Percentiles rank a stretch among this genome's conserved stretches.
Conservation (phyloP, 2,329 filamentous ascomycete genomes). For the Tympanopsis confertula region DNA sequence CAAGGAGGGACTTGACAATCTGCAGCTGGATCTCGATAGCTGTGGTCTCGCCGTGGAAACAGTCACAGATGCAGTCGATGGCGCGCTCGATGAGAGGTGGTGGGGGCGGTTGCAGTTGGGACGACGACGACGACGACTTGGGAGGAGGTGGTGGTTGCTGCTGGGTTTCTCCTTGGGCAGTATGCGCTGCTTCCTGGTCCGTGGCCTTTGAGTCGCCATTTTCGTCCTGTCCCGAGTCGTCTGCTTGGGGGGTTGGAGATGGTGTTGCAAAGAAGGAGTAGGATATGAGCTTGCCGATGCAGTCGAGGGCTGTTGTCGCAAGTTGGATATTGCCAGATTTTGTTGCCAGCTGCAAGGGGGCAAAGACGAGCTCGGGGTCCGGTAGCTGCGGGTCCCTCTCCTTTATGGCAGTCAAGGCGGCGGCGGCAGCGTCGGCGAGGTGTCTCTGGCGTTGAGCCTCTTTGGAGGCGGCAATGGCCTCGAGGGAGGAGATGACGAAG, state of each 20-base stretch:
- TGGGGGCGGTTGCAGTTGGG: no score
- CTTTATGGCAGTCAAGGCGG: conserved; percentile 76
- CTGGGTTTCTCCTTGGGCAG: no score
- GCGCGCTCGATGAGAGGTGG: conserved; percentile 87
- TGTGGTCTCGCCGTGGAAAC: conserved; percentile 93
- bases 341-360: conserved; percentile 79
- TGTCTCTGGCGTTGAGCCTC: conserved; percentile 81
- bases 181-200: no score
- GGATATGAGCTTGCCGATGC: conserved; percentile 96
- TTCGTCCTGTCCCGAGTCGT: conserved; percentile 28
- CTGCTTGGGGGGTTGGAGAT: conserved; percentile 28
- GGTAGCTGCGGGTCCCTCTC: conserved; percentile 69
- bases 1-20: conserved; percentile 92
- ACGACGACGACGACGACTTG: no score
- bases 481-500: conserved; percentile 86
- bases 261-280: conserved; percentile 92
- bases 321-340: conserved; percentile 75
- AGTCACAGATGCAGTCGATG: conserved; percentile 98
- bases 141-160: no score
- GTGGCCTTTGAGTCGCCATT: no score
- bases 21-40: conserved; percentile 87
- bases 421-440: conserved; percentile 69
- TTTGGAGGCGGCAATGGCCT: conserved; percentile 82
- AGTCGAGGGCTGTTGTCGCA: conserved; percentile 84
- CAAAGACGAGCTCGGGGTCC: conserved; percentile 84